Conservation (phyloP, 768 basidiomycete genomes). For the Baorangia bicolor region DNA sequence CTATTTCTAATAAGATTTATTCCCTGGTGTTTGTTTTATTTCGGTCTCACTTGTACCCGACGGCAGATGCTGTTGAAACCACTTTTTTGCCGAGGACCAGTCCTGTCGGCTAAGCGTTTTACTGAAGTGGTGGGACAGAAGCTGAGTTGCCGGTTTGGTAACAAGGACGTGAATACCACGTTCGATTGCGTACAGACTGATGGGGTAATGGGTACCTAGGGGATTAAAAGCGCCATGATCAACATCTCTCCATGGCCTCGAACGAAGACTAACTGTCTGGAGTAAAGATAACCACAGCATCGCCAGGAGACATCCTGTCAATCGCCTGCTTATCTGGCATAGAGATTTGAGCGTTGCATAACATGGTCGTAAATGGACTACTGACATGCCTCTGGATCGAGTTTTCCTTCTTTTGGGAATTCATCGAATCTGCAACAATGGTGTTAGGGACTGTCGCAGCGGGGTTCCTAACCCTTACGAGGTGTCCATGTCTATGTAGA, state of each 20-base stretch:
- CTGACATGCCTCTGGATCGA: slow-evolving; percentile 83
- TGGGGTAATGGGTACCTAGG: slow-evolving; percentile 79
- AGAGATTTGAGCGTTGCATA: background rate
- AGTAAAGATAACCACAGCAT: slow-evolving; percentile 92
- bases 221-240: background rate
- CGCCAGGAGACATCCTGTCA: slow-evolving; percentile 71
- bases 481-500: slow-evolving; percentile 86
- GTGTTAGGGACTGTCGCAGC: background rate
- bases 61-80: no score
- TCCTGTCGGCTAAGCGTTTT: no score
- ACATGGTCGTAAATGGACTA: slow-evolving; percentile 10
- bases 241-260: background rate
- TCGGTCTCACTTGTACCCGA: no score
- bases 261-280: slow-evolving; percentile 66
- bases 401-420: slow-evolving; percentile 67
- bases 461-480: slow-evolving; percentile 47
- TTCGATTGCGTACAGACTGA: slow-evolving; percentile 84
- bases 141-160: slow-evolving; percentile 90
- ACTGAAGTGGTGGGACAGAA: slow-evolving; percentile 77
- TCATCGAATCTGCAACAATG: slow-evolving; percentile 59
- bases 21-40: no score
- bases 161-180: slow-evolving; percentile 84
- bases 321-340: slow-evolving; percentile 80
- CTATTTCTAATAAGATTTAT: no score
- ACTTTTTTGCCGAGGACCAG: no score